Conservation (phyloP, 495 filamentous ascomycete genomes). For the Sporormia fimetaria region DNA sequence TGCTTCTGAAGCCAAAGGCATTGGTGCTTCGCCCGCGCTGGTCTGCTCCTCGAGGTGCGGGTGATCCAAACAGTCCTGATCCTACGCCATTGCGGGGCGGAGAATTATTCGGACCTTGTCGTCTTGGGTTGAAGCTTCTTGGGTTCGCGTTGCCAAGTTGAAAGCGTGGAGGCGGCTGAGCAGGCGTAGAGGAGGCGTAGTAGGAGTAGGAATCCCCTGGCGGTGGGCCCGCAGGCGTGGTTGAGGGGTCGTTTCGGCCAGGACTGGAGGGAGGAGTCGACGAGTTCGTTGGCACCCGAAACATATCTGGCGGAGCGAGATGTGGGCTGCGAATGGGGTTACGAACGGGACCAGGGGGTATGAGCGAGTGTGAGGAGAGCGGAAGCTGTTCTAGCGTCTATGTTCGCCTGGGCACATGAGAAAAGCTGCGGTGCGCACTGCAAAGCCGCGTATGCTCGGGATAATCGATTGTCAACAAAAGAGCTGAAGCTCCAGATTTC, state of each 20-base stretch:
- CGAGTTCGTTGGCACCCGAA: slow-evolving; percentile 21
- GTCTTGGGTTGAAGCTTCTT: slow-evolving; percentile 31
- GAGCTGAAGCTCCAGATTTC: too few relatives aligned
- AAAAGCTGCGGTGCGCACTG: too few relatives aligned
- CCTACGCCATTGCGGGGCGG: too few relatives aligned
- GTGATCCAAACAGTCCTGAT: too few relatives aligned
- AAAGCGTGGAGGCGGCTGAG: slow-evolving; percentile 51
- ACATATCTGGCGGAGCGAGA: too few relatives aligned
- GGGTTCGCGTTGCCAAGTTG: slow-evolving; percentile 56
- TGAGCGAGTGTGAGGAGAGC: too few relatives aligned
- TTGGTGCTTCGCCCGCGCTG: slow-evolving; percentile 29
- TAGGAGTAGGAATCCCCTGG: slow-evolving; percentile 47
- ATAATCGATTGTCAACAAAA: too few relatives aligned
- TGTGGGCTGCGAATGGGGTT: too few relatives aligned
- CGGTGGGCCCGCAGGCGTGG: slow-evolving; percentile 66
- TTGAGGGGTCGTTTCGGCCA: slow-evolving; percentile 45
- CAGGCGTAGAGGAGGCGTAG: slow-evolving; percentile 60
- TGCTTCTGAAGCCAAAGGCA: slow-evolving; percentile 26
- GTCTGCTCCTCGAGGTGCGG: slow-evolving; percentile 31
- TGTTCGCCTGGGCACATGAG: too few relatives aligned
- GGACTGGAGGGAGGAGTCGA: slow-evolving; percentile 27
- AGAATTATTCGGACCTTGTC: background rate
- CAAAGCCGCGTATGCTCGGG: too few relatives aligned
- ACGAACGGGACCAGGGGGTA: too few relatives aligned
- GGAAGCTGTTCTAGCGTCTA: too few relatives aligned